These are phyloP conservation scores for Vitis amurensis DNA, from an alignment of 164 flowering plant species.

Conservation along the genomic window DNA sequence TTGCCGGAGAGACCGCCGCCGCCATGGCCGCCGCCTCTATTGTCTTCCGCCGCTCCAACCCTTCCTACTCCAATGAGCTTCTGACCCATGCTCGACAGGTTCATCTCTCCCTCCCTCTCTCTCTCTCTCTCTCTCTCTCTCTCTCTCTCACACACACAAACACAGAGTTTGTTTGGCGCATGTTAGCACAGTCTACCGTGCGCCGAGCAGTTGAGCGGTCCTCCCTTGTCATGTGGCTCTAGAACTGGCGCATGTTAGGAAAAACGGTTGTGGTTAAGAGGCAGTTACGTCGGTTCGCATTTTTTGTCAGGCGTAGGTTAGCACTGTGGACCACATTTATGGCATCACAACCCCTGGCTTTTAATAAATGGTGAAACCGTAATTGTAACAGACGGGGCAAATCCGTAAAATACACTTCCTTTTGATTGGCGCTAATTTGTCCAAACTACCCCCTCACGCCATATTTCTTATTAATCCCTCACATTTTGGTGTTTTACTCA, in stretches of 20 bases:
- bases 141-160: too few species aligned
- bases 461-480: too few species aligned
- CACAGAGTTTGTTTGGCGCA: too few species aligned
- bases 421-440: too few species aligned
- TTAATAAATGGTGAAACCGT: too few species aligned
- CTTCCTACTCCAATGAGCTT: slow-evolving; percentile 61
- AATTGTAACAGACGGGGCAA: too few species aligned
- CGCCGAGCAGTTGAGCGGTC: neutral
- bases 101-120: neutral
- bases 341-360: neutral
- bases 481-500: too few species aligned
- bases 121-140: neutral
- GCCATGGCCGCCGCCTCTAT: slow-evolving; percentile 95
- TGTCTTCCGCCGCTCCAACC: slow-evolving; percentile 67
- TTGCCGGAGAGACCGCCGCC: slow-evolving; percentile 92
- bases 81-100: slow-evolving; percentile 82
- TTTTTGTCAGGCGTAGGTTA: slow-evolving; percentile 16
- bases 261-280: slow-evolving; percentile 4
- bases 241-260: slow-evolving; percentile 8
- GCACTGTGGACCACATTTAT: neutral
- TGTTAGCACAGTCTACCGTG: too few species aligned
- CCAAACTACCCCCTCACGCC: too few species aligned
- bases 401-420: too few species aligned
- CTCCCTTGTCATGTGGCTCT: neutral
- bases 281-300: slow-evolving; percentile 9